Evolutionary conservation across 768 basidiomycete species (phyloP).

Genomic region (Lactarius sanguifluus): DNA sequence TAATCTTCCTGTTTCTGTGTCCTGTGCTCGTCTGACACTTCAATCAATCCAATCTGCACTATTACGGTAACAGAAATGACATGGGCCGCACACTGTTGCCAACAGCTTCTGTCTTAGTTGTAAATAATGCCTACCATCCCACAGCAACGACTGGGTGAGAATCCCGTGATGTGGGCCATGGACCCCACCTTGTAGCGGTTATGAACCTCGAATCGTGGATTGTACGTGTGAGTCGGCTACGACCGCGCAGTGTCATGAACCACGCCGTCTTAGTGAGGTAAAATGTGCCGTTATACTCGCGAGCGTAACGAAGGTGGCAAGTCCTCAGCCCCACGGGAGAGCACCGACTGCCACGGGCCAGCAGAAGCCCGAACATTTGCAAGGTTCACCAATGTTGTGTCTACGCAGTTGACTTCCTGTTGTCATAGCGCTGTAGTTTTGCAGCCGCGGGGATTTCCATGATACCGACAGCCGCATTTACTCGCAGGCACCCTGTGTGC

Average conservation of each 20-base stretch:
- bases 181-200: slow-evolving; percentile 7
- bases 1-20: slow-evolving; percentile 15
- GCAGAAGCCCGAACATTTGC: neutral
- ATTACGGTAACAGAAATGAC: slow-evolving; percentile 14
- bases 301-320: neutral
- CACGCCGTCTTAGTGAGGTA: neutral
- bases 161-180: slow-evolving; percentile 10
- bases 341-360: neutral
- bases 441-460: neutral
- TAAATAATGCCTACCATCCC: neutral
- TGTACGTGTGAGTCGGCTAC: slow-evolving; percentile 7
- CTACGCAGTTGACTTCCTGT: neutral
- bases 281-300: neutral
- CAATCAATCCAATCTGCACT: slow-evolving; percentile 5
- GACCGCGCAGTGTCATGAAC: neutral
- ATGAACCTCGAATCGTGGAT: slow-evolving; percentile 3
- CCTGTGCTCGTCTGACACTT: slow-evolving; percentile 7
- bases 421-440: slow-evolving; percentile 5
- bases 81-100: neutral
- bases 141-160: slow-evolving; percentile 11
- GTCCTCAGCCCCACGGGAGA: neutral
- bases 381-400: neutral
- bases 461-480: neutral
- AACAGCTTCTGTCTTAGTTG: slow-evolving; percentile 2
- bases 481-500: neutral